Conservation (phyloP, 2,329 filamentous ascomycete genomes). For the Emmonsia crescens region DNA sequence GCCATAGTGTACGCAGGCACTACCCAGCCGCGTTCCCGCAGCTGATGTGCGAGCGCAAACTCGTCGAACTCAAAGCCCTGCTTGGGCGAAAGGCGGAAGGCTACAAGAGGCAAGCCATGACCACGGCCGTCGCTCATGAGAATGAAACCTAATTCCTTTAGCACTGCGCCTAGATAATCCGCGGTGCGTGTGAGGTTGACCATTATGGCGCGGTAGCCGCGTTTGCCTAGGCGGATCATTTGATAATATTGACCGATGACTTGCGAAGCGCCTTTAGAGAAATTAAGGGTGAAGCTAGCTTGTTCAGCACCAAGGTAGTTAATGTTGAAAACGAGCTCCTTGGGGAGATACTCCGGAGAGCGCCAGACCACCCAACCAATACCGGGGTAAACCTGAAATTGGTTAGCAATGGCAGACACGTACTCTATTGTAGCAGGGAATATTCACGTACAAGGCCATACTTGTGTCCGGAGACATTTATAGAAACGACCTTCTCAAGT, state of each 20-base stretch:
- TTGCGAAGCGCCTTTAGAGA: conserved; percentile 88
- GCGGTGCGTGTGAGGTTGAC: conserved; percentile 80
- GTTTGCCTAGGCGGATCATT: conserved; percentile 86
- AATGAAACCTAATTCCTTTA: conserved; percentile 67
- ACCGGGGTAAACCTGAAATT: conserved; percentile 64
- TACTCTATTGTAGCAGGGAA: neutral
- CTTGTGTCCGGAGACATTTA: conserved; percentile 93
- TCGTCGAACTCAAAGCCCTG: conserved; percentile 53
- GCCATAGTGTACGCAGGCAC: conserved; percentile 97
- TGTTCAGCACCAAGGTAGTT: conserved; percentile 96
- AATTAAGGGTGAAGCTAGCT: conserved; percentile 92
- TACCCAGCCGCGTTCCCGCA: conserved; percentile 81
- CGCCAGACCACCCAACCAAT: conserved; percentile 94
- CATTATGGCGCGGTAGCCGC: conserved; percentile 89
- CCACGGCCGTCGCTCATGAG: conserved; percentile 78
- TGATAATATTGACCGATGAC: conserved; percentile 98
- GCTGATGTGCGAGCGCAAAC: conserved; percentile 70
- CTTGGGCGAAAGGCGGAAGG: conserved; percentile 62
- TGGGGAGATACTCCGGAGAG: conserved; percentile 66
- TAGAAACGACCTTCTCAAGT: conserved; percentile 76
- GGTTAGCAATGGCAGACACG: neutral
- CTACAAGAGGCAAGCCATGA: conserved; percentile 74
- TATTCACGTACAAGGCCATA: conserved; percentile 45
- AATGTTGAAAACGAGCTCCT: conserved; percentile 97
- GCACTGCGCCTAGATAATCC: conserved; percentile 68